Conservation (phyloP, 1,284 basidiomycete species). For the Rhodotorula sp. region DNA sequence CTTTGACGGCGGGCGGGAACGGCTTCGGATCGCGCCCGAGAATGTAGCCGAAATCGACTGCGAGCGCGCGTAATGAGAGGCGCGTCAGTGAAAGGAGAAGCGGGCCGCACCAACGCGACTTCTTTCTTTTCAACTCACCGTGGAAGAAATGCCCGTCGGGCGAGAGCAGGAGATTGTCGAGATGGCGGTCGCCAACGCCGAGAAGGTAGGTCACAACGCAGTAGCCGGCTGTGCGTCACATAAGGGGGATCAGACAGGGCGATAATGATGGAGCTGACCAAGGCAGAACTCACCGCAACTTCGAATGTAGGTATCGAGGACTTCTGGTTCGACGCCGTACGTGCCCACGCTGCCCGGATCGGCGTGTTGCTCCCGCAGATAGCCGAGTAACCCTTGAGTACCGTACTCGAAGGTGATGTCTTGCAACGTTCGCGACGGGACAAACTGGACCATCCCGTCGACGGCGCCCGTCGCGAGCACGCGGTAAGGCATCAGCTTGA, state of each 20-base stretch:
- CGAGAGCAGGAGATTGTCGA: slow-evolving; percentile 90
- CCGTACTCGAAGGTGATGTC: slow-evolving; percentile 83
- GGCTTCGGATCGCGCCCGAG: slow-evolving; percentile 97
- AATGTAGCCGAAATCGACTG: slow-evolving; percentile 99
- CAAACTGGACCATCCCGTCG: slow-evolving; percentile 96
- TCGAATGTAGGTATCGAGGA: slow-evolving; percentile 93
- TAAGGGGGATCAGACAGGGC: not conserved
- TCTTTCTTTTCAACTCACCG: slow-evolving; percentile 37
- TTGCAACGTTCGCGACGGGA: slow-evolving; percentile 92
- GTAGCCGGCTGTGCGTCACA: slow-evolving; percentile 72
- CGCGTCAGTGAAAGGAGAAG: not conserved
- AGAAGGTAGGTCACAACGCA: slow-evolving; percentile 96
- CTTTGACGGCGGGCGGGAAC: slow-evolving; percentile 95
- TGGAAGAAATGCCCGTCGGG: slow-evolving; percentile 74
- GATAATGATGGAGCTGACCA: not conserved
- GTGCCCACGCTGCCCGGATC: slow-evolving; percentile 90
- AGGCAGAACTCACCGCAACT: slow-evolving; percentile 79
- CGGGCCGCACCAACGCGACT: slow-evolving; percentile 4
- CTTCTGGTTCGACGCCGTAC: slow-evolving; percentile 83
- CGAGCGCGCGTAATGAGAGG: not conserved
- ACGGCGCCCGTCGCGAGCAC: slow-evolving; percentile 88
- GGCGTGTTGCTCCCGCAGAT: slow-evolving; percentile 76
- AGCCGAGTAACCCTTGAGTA: slow-evolving; percentile 79
- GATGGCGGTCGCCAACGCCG: slow-evolving; percentile 94
- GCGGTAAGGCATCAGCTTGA: slow-evolving; percentile 88